Evolutionary conservation across 1,284 basidiomycete genomes (phyloP).

Genomic region (Coniophora puteana): DNA sequence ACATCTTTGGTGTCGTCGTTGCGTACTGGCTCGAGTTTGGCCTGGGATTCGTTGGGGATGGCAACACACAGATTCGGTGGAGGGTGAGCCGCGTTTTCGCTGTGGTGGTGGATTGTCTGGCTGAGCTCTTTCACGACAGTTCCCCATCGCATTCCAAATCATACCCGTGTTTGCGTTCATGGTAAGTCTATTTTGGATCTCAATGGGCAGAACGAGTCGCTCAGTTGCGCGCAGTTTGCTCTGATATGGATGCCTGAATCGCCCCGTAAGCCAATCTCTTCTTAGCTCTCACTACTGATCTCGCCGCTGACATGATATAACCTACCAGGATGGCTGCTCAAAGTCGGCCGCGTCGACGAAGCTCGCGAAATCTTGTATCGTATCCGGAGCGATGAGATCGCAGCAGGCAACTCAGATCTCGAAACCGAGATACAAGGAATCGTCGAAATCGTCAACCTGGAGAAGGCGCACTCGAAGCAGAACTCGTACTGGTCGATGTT

Average conservation of each 20-base stretch:
- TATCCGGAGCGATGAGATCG: slow-evolving; percentile 19
- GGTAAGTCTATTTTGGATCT: slow-evolving; percentile 24
- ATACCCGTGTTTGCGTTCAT: slow-evolving; percentile 42
- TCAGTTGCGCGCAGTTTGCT: too few relatives aligned
- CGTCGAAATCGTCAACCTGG: slow-evolving; percentile 36
- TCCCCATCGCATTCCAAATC: slow-evolving; percentile 48
- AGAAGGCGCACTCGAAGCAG: slow-evolving; percentile 37
- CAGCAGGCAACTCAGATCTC: slow-evolving; percentile 11
- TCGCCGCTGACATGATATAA: too few relatives aligned
- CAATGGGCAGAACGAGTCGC: too few relatives aligned
- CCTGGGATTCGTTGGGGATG: slow-evolving; percentile 44
- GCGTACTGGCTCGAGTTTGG: slow-evolving; percentile 56
- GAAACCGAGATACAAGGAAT: slow-evolving; percentile 37
- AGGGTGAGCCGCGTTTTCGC: slow-evolving; percentile 23
- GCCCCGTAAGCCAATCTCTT: slow-evolving; percentile 32
- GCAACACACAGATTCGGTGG: slow-evolving; percentile 33
- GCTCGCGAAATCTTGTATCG: slow-evolving; percentile 40
- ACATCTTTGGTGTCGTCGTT: slow-evolving; percentile 51
- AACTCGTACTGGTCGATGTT: slow-evolving; percentile 47
- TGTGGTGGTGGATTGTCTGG: slow-evolving; percentile 7
- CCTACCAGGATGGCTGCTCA: slow-evolving; percentile 41
- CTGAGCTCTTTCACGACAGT: slow-evolving; percentile 27
- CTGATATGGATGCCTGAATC: slow-evolving; percentile 55
- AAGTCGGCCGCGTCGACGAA: slow-evolving; percentile 43
- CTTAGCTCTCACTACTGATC: background rate